Percentiles rank a stretch among this genome's conserved stretches.
phyloP scores from a whole-genome alignment of 2,329 filamentous ascomycete species.

The Hypomyces perniciosus region DNA sequence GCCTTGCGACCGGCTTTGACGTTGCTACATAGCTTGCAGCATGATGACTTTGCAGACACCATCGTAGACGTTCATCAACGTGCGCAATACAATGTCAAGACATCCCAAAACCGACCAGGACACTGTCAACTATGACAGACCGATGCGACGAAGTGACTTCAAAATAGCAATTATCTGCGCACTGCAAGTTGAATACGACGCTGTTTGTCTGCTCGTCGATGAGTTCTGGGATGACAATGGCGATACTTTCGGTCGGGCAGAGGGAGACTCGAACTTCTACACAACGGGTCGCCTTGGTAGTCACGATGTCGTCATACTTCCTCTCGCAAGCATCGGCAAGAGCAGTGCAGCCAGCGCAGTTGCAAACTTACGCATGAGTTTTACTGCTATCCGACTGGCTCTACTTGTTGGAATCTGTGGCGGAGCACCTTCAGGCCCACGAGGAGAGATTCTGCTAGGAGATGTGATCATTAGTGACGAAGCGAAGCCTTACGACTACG shows the following conservation, averaged over 20 bases:
- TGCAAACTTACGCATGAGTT: conserved; percentile 26
- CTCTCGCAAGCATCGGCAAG: conserved; percentile 23
- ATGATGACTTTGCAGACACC: neutral
- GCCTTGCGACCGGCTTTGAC: too few relatives aligned
- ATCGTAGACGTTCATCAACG: too few relatives aligned
- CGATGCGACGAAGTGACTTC: conserved; percentile 4
- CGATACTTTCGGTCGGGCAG: conserved; percentile 1
- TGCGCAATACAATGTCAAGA: neutral
- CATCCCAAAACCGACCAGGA: neutral
- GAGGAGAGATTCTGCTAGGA: conserved; percentile 22
- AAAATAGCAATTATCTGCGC: conserved; percentile 11
- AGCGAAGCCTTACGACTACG: conserved; percentile 25
- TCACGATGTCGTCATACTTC: conserved; percentile 22
- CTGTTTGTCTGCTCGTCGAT: conserved; percentile 8
- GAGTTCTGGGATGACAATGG: conserved; percentile 12
- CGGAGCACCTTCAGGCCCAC: conserved; percentile 22
- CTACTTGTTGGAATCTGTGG: conserved; percentile 36
- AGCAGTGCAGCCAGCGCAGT: conserved; percentile 21
- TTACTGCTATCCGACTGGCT: conserved; percentile 24
- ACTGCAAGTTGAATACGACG: conserved; percentile 10
- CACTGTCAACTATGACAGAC: neutral
- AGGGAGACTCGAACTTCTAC: conserved; percentile 14
- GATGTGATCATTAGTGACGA: conserved; percentile 26
- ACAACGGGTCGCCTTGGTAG: conserved; percentile 19
- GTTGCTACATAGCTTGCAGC: neutral